phyloP scores from a whole-genome alignment of 1,284 basidiomycete genomes.

The Cronartium quercuum region DNA sequence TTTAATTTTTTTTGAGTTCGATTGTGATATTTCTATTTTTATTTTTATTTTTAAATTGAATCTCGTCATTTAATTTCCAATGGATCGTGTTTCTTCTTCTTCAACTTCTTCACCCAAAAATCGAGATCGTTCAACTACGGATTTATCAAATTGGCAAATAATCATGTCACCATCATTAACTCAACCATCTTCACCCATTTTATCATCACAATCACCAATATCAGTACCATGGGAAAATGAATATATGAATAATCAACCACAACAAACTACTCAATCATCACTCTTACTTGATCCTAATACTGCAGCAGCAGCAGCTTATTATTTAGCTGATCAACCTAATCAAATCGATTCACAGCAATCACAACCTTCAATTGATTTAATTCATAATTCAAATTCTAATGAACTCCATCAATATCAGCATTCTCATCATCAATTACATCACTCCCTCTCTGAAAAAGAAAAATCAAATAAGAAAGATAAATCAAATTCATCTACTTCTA shows the following conservation, averaged over 20 bases:
- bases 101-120: background rate
- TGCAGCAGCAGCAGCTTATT: conserved; percentile 32
- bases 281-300: conserved; percentile 30
- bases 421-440: background rate
- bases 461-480: background rate
- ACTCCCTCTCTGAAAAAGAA: background rate
- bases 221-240: no score
- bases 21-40: no score
- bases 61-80: background rate
- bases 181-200: background rate
- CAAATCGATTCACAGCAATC: background rate
- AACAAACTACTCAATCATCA: background rate
- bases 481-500: background rate
- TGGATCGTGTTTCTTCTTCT: background rate
- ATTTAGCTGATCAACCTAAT: conserved; percentile 8
- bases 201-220: background rate
- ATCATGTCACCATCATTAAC: background rate
- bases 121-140: background rate
- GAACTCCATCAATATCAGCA: background rate
- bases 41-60: no score
- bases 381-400: background rate
- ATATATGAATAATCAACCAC: background rate
- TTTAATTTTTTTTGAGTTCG: no score
- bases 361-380: background rate
- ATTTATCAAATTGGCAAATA: background rate